Conservation (phyloP, 1,284 basidiomycete species). For the Ceratobasidium sp. region DNA sequence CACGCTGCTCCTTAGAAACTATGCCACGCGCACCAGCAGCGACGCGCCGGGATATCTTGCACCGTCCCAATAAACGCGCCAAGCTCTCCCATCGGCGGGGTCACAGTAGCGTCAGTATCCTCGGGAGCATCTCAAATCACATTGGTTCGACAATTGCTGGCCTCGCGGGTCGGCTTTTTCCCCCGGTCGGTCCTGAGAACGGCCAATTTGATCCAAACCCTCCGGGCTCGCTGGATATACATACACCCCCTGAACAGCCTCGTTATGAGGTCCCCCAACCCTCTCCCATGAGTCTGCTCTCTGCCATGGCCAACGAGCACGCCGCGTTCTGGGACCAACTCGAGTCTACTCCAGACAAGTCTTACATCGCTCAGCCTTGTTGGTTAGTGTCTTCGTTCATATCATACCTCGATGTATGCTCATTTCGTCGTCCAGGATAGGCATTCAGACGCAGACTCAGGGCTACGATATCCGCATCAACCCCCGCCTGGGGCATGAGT, state of each 20-base stretch:
- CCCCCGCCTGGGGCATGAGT: neutral
- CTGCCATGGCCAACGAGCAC: slow-evolving; percentile 38
- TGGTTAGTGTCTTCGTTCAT: slow-evolving; percentile 3
- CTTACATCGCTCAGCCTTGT: neutral
- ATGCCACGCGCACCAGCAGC: slow-evolving; percentile 28
- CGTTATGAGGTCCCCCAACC: slow-evolving; percentile 12
- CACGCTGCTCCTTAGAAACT: slow-evolving; percentile 31
- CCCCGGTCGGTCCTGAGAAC: slow-evolving; percentile 26
- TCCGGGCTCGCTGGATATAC: neutral
- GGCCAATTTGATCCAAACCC: slow-evolving; percentile 24
- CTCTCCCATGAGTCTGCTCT: slow-evolving; percentile 32
- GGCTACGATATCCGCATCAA: slow-evolving; percentile 16
- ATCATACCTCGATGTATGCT: slow-evolving; percentile 13
- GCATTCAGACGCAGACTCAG: slow-evolving; percentile 20
- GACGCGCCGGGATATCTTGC: slow-evolving; percentile 1
- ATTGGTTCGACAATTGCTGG: slow-evolving; percentile 32
- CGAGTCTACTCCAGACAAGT: slow-evolving; percentile 1
- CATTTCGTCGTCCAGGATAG: slow-evolving; percentile 16
- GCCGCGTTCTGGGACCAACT: slow-evolving; percentile 35
- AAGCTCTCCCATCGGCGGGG: slow-evolving; percentile 30
- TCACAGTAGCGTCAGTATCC: slow-evolving; percentile 31
- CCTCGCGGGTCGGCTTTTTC: slow-evolving; percentile 24
- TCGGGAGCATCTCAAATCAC: slow-evolving; percentile 27
- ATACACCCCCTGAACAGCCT: slow-evolving; percentile 29
- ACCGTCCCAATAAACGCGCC: slow-evolving; percentile 24